Base-by-base conservation (phyloP, 257 asterid genomes). In the Oldenlandia corymbosa region DNA sequence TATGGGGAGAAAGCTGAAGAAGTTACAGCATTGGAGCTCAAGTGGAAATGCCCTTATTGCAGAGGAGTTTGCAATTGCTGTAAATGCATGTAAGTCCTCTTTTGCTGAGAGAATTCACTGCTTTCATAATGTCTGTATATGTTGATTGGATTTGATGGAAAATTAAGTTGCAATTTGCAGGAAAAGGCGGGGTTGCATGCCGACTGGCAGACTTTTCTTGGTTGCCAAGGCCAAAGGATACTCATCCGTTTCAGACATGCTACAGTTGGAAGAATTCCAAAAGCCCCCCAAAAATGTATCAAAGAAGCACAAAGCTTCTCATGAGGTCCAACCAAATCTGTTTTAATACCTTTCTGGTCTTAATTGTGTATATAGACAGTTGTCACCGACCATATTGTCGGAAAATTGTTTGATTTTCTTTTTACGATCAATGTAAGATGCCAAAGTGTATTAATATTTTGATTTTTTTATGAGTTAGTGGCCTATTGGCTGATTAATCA, bases 51-150 rank as follows among this genome's bases (percentile, higher is more conserved):
- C 74, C 74, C 74, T 41, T 30, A 37, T 20, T 70, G 74, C 32
- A 62, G 74, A 64, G 74, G 74, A 21, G 64, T 70, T 56, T 70
- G 74, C 74, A 70, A 70, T 70, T 70, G 74, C 59, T 52, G 65
- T 62, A 30, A 8, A 17, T 70, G 74, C 69, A 70, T 70, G 69
- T 70, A 47, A 70, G 62, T 69, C 66, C 14, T n/a, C n/a, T 47
- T 52, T 52, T 31, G 20, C 37, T 5, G 1, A 39, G 1, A 1
- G 43, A 10, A 39, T 39, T 39, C 10, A 39, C 12, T 39, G 43
- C 43, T 39, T 39, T 39, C 16, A 26, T 51, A 17, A 17, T 24
- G 4, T 51, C 24, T 51, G 57, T 13, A 30, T 53, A 14, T 34
- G 7, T 58, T 6, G 16, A 7, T 39, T 16, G 4, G 20, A 23